A percentile compares a stretch with the other conserved stretches of the same genome.
Evolutionary conservation across 805 yeast genomes (phyloP).

Genomic region (Ogataea kodamae): DNA sequence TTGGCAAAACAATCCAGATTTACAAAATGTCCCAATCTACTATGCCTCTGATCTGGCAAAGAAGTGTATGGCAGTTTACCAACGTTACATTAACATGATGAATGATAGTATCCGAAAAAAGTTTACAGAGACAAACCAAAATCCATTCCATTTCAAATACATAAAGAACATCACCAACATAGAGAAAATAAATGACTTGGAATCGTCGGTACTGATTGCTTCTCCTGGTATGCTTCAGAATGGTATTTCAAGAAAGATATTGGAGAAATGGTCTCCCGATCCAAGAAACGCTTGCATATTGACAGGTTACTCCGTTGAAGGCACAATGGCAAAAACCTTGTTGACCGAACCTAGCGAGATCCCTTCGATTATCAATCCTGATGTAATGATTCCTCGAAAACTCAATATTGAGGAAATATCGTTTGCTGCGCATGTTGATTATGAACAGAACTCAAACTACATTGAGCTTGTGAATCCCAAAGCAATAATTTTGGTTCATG

Average conservation of each 20-base stretch:
- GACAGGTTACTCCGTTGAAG: slow-evolving; percentile 98
- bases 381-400: slow-evolving; percentile 80
- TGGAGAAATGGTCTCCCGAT: slow-evolving; percentile 98
- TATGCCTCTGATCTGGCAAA: slow-evolving; percentile 92
- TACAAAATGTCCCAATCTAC: slow-evolving; percentile 77
- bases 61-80: slow-evolving; percentile 96
- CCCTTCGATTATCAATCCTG: slow-evolving; percentile 79
- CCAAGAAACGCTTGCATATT: slow-evolving; percentile 80
- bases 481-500: slow-evolving; percentile 89
- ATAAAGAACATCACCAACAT: slow-evolving; percentile 75
- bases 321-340: slow-evolving; percentile 91
- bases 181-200: slow-evolving; percentile 86
- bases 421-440: slow-evolving; percentile 99
- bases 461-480: slow-evolving; percentile 84
- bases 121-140: slow-evolving; percentile 72
- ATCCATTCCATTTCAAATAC: slow-evolving; percentile 88
- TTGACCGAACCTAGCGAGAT: slow-evolving; percentile 88
- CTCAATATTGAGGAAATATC: slow-evolving; percentile 88
- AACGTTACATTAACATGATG: slow-evolving; percentile 96
- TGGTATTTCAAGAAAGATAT: slow-evolving; percentile 85
- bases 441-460: slow-evolving; percentile 86
- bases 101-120: slow-evolving; percentile 79
- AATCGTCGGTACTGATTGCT: slow-evolving; percentile 94
- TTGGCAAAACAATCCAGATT: slow-evolving; percentile 81
- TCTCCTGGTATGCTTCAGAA: slow-evolving; percentile 98